Evolutionary conservation across 306 rosid species (phyloP).

Genomic region (Acacia acuminata): DNA sequence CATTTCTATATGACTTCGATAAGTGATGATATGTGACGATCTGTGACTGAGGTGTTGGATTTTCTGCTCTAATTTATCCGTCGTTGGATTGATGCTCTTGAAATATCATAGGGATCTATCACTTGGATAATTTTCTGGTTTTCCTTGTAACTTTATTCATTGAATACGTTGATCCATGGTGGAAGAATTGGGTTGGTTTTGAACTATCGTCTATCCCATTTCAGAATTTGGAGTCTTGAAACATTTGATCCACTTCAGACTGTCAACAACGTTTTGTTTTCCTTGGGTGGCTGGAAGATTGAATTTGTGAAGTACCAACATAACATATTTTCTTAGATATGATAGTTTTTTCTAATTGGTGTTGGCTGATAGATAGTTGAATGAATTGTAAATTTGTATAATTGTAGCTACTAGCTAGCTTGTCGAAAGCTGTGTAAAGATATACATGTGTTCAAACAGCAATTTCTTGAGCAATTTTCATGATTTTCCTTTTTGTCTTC

Average conservation of each 20-base stretch:
- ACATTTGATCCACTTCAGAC: not conserved
- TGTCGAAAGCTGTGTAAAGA: not conserved
- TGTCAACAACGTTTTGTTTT: not conserved
- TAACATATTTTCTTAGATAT: not conserved
- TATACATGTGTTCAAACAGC: not conserved
- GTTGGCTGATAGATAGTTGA: not conserved
- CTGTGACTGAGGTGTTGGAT: not conserved
- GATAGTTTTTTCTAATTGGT: not conserved
- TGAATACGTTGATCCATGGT: not conserved
- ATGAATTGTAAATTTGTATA: not conserved
- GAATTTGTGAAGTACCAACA: not conserved
- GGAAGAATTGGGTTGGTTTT: not conserved
- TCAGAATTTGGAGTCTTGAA: not conserved
- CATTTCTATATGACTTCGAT: too few relatives aligned
- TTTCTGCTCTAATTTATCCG: not conserved
- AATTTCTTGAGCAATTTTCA: not conserved
- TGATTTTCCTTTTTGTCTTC: not conserved
- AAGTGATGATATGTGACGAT: not conserved
- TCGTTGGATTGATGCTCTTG: not conserved
- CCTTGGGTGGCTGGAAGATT: not conserved
- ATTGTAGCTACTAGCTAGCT: too few relatives aligned
- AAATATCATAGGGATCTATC: not conserved
- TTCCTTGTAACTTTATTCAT: too few relatives aligned
- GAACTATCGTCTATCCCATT: not conserved
- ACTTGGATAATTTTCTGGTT: not conserved